A percentile compares a stretch with the other conserved stretches of the same genome.
phyloP scores from a whole-genome alignment of 179 eudicot genomes.

The Beta corolliflora region DNA sequence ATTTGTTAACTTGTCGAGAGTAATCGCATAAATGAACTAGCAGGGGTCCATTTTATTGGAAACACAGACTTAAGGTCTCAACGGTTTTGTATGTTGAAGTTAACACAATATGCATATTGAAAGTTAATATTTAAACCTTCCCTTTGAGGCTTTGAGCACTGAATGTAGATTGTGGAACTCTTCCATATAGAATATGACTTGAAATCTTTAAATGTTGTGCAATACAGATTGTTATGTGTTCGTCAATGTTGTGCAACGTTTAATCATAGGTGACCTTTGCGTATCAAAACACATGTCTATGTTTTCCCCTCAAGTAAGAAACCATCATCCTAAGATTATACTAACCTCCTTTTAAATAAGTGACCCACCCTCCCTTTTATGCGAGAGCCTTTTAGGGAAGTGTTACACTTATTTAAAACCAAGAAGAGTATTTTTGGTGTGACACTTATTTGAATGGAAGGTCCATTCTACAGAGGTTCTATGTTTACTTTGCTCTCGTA shows the following conservation, averaged over 20 bases:
- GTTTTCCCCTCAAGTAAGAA: background rate
- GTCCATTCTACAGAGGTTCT: background rate
- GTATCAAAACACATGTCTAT: background rate
- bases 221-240: background rate
- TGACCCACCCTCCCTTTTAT: no score
- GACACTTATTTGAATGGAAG: background rate
- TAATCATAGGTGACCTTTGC: background rate
- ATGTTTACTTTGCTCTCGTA: background rate
- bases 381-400: no score
- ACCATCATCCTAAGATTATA: background rate
- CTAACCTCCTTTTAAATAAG: no score
- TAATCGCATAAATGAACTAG: background rate
- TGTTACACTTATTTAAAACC: no score
- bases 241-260: background rate
- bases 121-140: background rate
- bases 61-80: background rate
- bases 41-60: background rate
- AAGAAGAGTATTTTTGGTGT: background rate
- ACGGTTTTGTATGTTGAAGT: background rate
- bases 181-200: background rate
- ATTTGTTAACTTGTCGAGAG: background rate
- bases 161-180: background rate
- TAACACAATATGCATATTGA: background rate
- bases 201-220: background rate
- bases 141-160: background rate